Percentiles rank a stretch among this genome's conserved stretches.
These are phyloP conservation scores for Avena atlantica DNA, from an alignment of 176 grass and related monocot genomes.

Conservation along the genomic window DNA sequence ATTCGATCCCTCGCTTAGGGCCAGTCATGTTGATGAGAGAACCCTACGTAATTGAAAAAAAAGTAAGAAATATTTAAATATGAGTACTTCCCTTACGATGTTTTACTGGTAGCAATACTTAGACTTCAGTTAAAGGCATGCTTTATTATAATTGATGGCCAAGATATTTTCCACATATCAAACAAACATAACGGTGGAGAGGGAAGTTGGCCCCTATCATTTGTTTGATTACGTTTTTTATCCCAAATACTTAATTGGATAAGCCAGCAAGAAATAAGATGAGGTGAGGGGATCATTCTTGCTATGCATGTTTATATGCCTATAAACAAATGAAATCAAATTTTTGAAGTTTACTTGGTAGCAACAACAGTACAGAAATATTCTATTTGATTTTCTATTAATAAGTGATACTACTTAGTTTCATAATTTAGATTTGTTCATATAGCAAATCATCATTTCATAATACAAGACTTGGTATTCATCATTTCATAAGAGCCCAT, in stretches of 20 bases:
- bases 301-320: neutral
- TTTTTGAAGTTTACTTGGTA: neutral
- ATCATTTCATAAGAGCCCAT: neutral
- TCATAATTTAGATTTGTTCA: neutral
- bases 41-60: neutral
- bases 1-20: constrained; percentile 11
- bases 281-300: neutral
- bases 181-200: neutral
- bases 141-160: neutral
- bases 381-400: neutral
- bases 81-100: neutral
- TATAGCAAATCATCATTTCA: neutral
- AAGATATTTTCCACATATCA: neutral
- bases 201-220: neutral
- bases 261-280: neutral
- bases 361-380: neutral
- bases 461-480: neutral
- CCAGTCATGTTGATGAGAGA: constrained; percentile 2
- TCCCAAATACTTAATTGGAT: neutral
- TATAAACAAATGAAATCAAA: neutral
- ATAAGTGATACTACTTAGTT: neutral
- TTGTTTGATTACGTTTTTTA: neutral
- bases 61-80: neutral
- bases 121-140: neutral
- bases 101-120: neutral